These are phyloP conservation scores for Citrus glauca DNA, from an alignment of 345 rosid genomes.

Conservation along the genomic window DNA sequence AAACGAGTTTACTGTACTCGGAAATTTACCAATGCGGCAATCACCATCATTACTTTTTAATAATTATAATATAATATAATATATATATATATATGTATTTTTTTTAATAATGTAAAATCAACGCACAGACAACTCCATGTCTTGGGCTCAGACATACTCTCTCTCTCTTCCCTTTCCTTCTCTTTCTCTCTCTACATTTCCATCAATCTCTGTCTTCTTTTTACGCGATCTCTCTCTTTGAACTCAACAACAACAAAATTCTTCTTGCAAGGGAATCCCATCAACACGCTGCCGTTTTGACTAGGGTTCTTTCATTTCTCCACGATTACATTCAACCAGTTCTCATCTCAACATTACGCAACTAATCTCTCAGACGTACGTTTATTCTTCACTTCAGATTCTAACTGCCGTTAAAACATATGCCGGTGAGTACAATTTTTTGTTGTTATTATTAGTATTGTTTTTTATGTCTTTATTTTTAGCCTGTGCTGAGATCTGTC, in stretches of 20 bases:
- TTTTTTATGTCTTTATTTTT: not conserved
- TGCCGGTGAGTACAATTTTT: slow-evolving; percentile 4
- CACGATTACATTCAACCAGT: not conserved
- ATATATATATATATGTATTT: no score
- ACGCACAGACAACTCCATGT: slow-evolving; percentile 20
- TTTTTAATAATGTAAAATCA: slow-evolving; percentile 9
- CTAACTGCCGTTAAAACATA: not conserved
- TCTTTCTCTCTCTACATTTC: slow-evolving; percentile 16
- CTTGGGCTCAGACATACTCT: slow-evolving; percentile 6
- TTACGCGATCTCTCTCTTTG: slow-evolving; percentile 23
- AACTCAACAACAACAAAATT: not conserved
- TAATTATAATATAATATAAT: no score
- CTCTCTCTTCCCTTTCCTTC: slow-evolving; percentile 12
- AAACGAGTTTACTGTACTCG: not conserved
- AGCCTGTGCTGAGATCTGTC: slow-evolving; percentile 31
- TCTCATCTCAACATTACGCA: not conserved
- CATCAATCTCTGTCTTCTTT: slow-evolving; percentile 18
- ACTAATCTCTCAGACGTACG: not conserved
- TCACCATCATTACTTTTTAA: not conserved
- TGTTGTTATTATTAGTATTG: not conserved
- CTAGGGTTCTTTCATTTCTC: not conserved
- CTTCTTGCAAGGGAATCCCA: not conserved
- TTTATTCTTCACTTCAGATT: slow-evolving; percentile 11
- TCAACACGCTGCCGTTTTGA: not conserved
- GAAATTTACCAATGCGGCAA: not conserved